Evolutionary conservation across 2,329 filamentous ascomycete genomes (phyloP).

Genomic region (Fusarium abutilonis): DNA sequence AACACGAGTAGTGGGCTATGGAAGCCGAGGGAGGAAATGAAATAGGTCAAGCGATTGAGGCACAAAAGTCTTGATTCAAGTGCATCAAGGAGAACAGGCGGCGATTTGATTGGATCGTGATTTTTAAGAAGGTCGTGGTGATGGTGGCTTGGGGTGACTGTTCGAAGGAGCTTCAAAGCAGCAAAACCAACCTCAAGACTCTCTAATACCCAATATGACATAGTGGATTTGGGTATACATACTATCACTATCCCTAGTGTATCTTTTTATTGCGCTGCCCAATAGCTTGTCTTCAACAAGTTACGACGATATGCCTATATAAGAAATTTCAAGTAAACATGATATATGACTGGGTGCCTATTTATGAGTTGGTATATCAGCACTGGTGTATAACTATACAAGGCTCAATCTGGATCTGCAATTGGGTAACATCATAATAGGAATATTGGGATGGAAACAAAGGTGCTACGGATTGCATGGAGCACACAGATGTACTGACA

Average conservation of each 20-base stretch:
- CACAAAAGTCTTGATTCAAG: neutral
- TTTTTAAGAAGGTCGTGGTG: neutral
- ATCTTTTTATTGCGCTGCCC: neutral
- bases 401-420: neutral
- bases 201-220: neutral
- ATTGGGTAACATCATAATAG: neutral
- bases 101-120: neutral
- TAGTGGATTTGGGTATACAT: neutral
- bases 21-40: slow-evolving; percentile 1
- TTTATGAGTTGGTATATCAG: too few relatives aligned
- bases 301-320: neutral
- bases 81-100: neutral
- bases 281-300: neutral
- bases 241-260: neutral
- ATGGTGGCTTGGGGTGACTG: neutral
- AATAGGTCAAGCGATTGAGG: slow-evolving; percentile 6
- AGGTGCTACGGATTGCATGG: neutral
- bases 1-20: slow-evolving; percentile 16
- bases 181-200: neutral
- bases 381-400: neutral
- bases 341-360: neutral
- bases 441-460: neutral
- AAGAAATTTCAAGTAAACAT: neutral
- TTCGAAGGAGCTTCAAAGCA: neutral
- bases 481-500: neutral